These are phyloP conservation scores for Spiromastix sp. DNA, from an alignment of 2,329 filamentous ascomycete species.

Conservation along the genomic window DNA sequence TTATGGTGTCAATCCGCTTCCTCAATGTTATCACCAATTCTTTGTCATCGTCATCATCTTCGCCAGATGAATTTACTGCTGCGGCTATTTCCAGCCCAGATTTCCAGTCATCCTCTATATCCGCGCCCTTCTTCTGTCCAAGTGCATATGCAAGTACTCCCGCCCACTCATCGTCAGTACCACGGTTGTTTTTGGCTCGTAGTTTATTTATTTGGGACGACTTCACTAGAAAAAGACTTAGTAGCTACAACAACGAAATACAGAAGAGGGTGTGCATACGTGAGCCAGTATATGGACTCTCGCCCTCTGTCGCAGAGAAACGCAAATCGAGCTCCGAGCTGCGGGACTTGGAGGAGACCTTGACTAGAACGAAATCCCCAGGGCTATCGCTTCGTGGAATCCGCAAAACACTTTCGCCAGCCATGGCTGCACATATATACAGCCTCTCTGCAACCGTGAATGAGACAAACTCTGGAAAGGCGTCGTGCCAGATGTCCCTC, in stretches of 20 bases:
- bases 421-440: constrained; percentile 5
- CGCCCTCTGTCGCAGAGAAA: constrained; percentile 49
- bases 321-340: constrained; percentile 39
- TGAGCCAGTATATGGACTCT: constrained; percentile 41
- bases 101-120: constrained; percentile 12
- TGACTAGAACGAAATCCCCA: constrained; percentile 38
- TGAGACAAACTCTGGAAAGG: no score
- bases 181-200: constrained; percentile 34
- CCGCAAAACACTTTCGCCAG: constrained; percentile 34
- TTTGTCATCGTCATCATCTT: constrained; percentile 19
- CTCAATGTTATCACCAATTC: constrained; percentile 31
- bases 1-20: constrained; percentile 40
- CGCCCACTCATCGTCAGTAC: constrained; percentile 33
- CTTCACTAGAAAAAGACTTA: constrained; percentile 21
- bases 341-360: constrained; percentile 32
- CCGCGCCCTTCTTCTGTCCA: constrained; percentile 16
- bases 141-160: constrained; percentile 27
- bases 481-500: no score
- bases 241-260: neutral
- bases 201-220: constrained; percentile 26
- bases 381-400: constrained; percentile 37
- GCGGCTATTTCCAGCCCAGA: constrained; percentile 24
- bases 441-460: no score
- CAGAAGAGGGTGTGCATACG: constrained; percentile 24
- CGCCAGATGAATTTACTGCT: constrained; percentile 10